Evolutionary conservation across 192 early-diverging fungal species (phyloP).

Genomic region (Backusella westeae): DNA sequence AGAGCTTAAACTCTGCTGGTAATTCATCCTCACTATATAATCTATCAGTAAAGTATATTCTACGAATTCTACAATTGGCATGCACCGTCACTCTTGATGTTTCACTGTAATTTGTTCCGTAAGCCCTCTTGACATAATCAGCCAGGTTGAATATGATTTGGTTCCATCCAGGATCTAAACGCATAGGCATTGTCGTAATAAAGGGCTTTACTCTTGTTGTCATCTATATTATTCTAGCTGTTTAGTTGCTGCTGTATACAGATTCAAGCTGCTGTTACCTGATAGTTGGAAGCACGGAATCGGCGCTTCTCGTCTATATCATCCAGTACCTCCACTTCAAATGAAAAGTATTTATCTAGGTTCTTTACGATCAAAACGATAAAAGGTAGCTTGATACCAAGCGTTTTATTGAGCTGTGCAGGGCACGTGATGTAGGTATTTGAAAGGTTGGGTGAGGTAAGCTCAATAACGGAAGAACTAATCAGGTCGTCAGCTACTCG

Average conservation of each 20-base stretch:
- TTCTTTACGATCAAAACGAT: slow-evolving; percentile 89
- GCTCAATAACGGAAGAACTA: slow-evolving; percentile 77
- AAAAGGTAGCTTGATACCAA: slow-evolving; percentile 91
- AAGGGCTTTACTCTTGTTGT: slow-evolving; percentile 81
- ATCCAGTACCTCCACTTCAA: slow-evolving; percentile 89
- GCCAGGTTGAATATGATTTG: slow-evolving; percentile 90
- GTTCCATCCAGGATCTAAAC: slow-evolving; percentile 95
- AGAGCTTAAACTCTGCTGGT: slow-evolving; percentile 89
- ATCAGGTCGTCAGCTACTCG: slow-evolving; percentile 81
- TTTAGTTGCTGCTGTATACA: not conserved
- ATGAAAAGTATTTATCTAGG: slow-evolving; percentile 85
- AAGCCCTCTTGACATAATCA: slow-evolving; percentile 82
- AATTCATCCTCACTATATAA: slow-evolving; percentile 90
- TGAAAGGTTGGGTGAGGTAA: slow-evolving; percentile 74
- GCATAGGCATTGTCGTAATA: slow-evolving; percentile 91
- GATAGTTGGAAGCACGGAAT: slow-evolving; percentile 89
- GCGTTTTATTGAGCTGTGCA: slow-evolving; percentile 62
- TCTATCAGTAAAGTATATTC: slow-evolving; percentile 90
- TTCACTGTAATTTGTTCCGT: slow-evolving; percentile 87
- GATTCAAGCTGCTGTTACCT: slow-evolving; percentile 48
- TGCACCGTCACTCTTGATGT: slow-evolving; percentile 87
- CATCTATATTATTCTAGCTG: slow-evolving; percentile 40
- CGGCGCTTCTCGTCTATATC: slow-evolving; percentile 77
- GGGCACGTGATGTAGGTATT: slow-evolving; percentile 92
- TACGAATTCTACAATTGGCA: slow-evolving; percentile 85